Evolutionary conservation across 495 filamentous ascomycete genomes (phyloP), one percentile per base, ranked within the genome.

Genomic region (Halenospora varia): DNA sequence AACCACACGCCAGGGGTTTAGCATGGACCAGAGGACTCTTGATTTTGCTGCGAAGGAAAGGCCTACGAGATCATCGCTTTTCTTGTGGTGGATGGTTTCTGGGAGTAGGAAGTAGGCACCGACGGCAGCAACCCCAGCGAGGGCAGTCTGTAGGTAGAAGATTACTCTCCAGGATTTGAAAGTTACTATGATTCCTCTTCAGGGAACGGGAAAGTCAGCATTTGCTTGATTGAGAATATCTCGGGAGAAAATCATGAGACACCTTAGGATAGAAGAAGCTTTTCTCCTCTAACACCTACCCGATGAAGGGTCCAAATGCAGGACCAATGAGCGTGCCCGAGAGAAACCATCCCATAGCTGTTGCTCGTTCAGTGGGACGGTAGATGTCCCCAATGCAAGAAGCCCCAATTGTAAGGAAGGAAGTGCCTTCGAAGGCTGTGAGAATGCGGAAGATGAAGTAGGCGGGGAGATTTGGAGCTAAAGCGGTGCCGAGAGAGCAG

Each of bases 391-490:
- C 82, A 47, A 90, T 80, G 45, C 80, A 81, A 17, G 84, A 81
- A 9, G 80, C 81, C 3, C 86, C 86, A 45, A 88, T 76, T 1
- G 83, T 77, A 45, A 88, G 72, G 63, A 88, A 88, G 0, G 82
- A 79, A 0, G 87, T 90, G 17, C 87, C 86, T 72, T 88, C 82
- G 59, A 87, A 88, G 1, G 85, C 86, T 6, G 85, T 86, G 23
- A 89, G 71, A 50, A 84, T 73, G 0, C 87, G 82, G 66, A 90
- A 88, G 23, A 89, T 73, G 57, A 85, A 89, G 67, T 87, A 89
- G 2, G 81, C 70, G 0, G 76, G 77, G 3, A 89, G 73, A 62
- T 87, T 86, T 10, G 87, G 86, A 11, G 85, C 73, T 2, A 88
- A 70, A 0, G 87, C 84, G 2, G 84, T 88, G 25, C 83, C 86